Evolutionary conservation across 805 yeast genomes (phyloP), one percentile per base, ranked within the genome.

Genomic region (Spencermartinsiella europaea): DNA sequence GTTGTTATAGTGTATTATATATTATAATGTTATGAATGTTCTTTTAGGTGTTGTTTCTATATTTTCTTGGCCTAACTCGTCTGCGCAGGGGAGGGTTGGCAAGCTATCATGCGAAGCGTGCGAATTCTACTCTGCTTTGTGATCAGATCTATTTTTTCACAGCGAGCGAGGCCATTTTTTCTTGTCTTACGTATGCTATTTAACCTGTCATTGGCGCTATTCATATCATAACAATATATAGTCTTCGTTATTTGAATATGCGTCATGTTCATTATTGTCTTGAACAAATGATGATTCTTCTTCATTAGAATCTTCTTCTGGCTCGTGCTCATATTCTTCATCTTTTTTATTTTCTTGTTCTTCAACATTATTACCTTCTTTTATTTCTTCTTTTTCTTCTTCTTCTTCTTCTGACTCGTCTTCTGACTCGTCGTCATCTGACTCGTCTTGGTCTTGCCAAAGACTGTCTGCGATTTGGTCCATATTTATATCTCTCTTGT

Each of bases 401-500:
- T 52, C 48, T 43, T 59, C 55, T 5, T 47, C 49, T 21, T 46
- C 48, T 21, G 46, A 48, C 2, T 53, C 54, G 8, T 21, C 42
- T n/a, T 34, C 15, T 7, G 7, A n/a, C 37, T 34, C 14, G 7
- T 34, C 37, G 37, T 17, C 37, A 7, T 34, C 37, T n/a, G 15
- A 7, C 14, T 34, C 19, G 15, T 17, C 37, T 8, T 17, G 5
- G 17, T 17, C 21, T 22, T 17, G 7, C 21, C 12, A 37, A 8
- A 42, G 5, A 15, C 15, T 16, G 16, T 16, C 14, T 43, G 36
- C 37, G 17, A 54, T 34, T 35, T n/a, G 42, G 14, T 42, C 45
- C 5, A 48, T 42, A 37, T 53, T 50, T 19, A 46, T 48, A 21
- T 27, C 58, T 45, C 45, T 63, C 57, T 51, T 58, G 62, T 5